Evolutionary conservation across 2,329 filamentous ascomycete genomes (phyloP).

Genomic region (Bisporella sp.): DNA sequence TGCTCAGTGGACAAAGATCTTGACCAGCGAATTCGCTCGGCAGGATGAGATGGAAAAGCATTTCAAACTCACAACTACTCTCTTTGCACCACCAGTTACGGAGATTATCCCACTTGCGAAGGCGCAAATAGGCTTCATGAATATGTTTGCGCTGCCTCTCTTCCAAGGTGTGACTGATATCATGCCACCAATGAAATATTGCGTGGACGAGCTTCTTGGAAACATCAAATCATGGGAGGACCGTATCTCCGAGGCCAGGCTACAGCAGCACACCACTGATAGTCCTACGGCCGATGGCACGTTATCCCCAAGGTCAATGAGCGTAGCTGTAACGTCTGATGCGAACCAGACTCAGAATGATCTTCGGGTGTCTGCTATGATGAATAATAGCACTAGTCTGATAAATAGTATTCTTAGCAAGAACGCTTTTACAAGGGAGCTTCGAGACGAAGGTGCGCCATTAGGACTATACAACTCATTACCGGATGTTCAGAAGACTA

Average conservation of each 20-base stretch:
- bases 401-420: conserved; percentile 19
- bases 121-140: conserved; percentile 94
- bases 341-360: conserved; percentile 15
- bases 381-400: conserved; percentile 10
- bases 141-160: conserved; percentile 84
- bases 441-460: conserved; percentile 7
- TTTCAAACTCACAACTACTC: conserved; percentile 77
- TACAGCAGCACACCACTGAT: conserved; percentile 34
- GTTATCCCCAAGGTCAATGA: conserved; percentile 26
- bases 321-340: conserved; percentile 21
- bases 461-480: conserved; percentile 15
- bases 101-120: conserved; percentile 77
- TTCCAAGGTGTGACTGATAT: conserved; percentile 85
- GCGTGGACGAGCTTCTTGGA: conserved; percentile 69
- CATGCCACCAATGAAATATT: conserved; percentile 77
- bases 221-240: conserved; percentile 72
- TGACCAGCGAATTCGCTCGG: conserved; percentile 92
- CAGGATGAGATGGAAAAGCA: conserved; percentile 90
- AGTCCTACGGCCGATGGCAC: conserved; percentile 20
- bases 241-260: conserved; percentile 46
- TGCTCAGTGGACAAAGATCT: conserved; percentile 80
- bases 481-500: conserved; percentile 22
- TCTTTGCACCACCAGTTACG: conserved; percentile 78
- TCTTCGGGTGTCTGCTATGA: conserved; percentile 3
- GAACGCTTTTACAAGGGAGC: conserved; percentile 12